Evolutionary conservation across 2,329 filamentous ascomycete genomes (phyloP).

Genomic region (Periglandula ipomoeae): DNA sequence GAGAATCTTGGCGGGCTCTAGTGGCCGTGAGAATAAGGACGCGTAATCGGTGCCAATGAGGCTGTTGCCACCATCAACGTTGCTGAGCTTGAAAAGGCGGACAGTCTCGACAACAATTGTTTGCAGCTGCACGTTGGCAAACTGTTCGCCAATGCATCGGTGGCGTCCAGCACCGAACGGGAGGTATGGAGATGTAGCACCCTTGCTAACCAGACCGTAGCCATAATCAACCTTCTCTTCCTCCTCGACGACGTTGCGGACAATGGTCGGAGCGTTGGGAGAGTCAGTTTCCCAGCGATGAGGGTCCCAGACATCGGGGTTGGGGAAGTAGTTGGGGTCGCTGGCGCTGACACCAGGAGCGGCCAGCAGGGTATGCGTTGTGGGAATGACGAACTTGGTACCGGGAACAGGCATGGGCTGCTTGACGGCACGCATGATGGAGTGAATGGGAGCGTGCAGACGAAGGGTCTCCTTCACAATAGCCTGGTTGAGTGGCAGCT

Average conservation of each 20-base stretch:
- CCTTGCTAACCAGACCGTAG: conserved; percentile 88
- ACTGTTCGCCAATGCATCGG: conserved; percentile 93
- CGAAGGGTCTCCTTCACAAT: conserved; percentile 89
- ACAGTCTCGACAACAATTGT: conserved; percentile 74
- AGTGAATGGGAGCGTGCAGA: conserved; percentile 87
- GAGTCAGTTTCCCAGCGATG: conserved; percentile 75
- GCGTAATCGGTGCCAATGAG: conserved; percentile 61
- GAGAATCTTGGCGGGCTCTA: conserved; percentile 60
- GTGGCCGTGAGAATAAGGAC: conserved; percentile 64
- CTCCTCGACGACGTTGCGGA: conserved; percentile 37
- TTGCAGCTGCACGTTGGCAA: conserved; percentile 85
- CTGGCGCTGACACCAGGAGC: conserved; percentile 75
- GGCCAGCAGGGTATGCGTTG: conserved; percentile 71
- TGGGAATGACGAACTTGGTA: conserved; percentile 74
- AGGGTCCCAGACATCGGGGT: conserved; percentile 77
- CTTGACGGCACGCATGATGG: conserved; percentile 88
- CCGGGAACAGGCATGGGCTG: conserved; percentile 75
- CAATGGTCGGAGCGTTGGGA: conserved; percentile 40
- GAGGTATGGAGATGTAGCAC: conserved; percentile 79
- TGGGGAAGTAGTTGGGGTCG: conserved; percentile 67
- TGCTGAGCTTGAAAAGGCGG: conserved; percentile 70
- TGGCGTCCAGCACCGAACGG: conserved; percentile 91
- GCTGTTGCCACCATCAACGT: conserved; percentile 58
- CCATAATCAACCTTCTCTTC: conserved; percentile 85
- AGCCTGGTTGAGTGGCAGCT: conserved; percentile 72